Conservation (phyloP, 768 basidiomycete species). For the Leccinum rimulosum region DNA sequence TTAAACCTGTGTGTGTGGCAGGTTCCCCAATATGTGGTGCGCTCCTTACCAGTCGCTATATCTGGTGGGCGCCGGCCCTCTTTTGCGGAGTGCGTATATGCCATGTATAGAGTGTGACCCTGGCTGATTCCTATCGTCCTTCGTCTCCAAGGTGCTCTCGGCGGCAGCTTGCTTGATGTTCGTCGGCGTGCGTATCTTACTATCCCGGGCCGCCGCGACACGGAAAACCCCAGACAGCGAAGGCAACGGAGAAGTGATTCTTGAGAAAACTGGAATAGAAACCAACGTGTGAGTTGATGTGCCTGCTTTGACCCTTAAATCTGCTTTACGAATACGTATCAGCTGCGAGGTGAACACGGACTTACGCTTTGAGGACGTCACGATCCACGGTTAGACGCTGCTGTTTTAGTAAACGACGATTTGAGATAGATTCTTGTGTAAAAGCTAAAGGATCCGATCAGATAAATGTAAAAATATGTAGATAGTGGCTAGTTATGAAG, state of each 20-base stretch:
- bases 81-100: constrained; percentile 43
- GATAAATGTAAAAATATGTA: neutral
- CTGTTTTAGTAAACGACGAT: neutral
- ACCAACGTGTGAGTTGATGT: neutral
- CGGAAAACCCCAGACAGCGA: neutral
- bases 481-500: neutral
- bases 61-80: constrained; percentile 57
- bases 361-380: neutral
- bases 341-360: neutral
- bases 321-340: neutral
- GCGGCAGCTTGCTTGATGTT: constrained; percentile 4
- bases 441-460: neutral
- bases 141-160: constrained; percentile 4
- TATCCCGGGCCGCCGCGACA: neutral
- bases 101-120: neutral
- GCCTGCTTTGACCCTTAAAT: neutral
- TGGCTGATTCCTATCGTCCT: neutral
- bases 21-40: constrained; percentile 59
- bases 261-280: neutral
- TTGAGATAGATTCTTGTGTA: neutral
- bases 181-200: constrained; percentile 12
- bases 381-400: neutral
- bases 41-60: constrained; percentile 45
- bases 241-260: neutral
- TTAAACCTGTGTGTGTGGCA: constrained; percentile 21